Conservation (phyloP, 2,329 filamentous ascomycete species). For the Epicoccum sorghinum region DNA sequence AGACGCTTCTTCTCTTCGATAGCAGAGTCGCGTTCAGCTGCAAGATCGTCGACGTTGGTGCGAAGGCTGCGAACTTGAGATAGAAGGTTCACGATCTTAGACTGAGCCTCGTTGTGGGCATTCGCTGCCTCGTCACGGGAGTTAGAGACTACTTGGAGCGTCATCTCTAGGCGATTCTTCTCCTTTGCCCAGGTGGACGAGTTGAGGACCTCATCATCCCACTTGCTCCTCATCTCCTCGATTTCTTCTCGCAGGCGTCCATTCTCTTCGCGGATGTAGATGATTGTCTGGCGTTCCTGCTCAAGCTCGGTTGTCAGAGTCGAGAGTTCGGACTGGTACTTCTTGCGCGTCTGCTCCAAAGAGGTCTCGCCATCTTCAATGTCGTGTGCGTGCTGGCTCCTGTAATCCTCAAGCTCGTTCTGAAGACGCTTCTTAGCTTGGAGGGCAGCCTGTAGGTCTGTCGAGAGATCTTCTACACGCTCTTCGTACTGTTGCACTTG, state of each 20-base stretch:
- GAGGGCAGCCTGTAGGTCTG: constrained; percentile 81
- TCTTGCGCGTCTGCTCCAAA: constrained; percentile 96
- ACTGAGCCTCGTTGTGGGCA: constrained; percentile 93
- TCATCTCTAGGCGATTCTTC: constrained; percentile 88
- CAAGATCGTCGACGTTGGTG: constrained; percentile 82
- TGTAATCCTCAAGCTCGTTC: constrained; percentile 96
- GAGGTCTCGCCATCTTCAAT: constrained; percentile 96
- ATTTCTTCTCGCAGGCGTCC: constrained; percentile 91
- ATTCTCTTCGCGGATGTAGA: constrained; percentile 85
- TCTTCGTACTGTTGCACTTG: constrained; percentile 91
- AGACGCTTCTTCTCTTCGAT: constrained; percentile 89
- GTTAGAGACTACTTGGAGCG: constrained; percentile 83
- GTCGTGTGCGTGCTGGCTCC: constrained; percentile 91
- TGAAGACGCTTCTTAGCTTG: constrained; percentile 94
- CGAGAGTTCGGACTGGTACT: constrained; percentile 93
- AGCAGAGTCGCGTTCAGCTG: constrained; percentile 82
- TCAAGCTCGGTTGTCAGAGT: constrained; percentile 91
- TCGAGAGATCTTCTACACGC: constrained; percentile 86
- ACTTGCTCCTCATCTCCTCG: constrained; percentile 91
- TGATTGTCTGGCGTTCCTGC: constrained; percentile 85
- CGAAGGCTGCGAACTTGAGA: constrained; percentile 87
- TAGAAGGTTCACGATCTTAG: constrained; percentile 87
- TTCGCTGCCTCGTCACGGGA: constrained; percentile 93
- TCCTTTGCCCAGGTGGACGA: constrained; percentile 99
- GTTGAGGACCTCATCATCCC: constrained; percentile 97